Base-by-base conservation (phyloP, 768 basidiomycete species). In the Tylopilus balloui region DNA sequence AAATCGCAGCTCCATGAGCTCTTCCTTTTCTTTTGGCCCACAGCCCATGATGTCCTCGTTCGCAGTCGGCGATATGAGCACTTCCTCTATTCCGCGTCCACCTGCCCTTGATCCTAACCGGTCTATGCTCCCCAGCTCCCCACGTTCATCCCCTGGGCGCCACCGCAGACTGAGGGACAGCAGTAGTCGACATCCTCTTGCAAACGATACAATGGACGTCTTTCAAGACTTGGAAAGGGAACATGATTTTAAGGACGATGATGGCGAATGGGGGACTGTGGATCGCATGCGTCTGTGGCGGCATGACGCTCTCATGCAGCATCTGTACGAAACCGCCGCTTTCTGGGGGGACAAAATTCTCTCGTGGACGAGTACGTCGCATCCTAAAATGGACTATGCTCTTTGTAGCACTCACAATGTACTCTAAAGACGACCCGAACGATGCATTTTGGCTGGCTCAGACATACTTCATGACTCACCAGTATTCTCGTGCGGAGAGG, bases 381-480 rank as follows among this genome's bases (percentile, higher is more conserved):
- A 68, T 52, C 48, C 44, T 50, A 34, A 35, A 32, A 25, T 23
- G 21, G 13, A 28, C 21, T 42, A 53, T 52, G 44, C 42, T 47
- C 27, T 29, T n/a, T 15, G 20, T 38, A 27, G 47, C 49, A 48
- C 53, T 47, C 35, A 53, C 25, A 13, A 15, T 29, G 3, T 31
- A 23, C 20, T 41, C 23, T 39, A 23, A 59, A 95, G 95, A 85
- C 54, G 92, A 98, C 61, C 86, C 93, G 25, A 96, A 97, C 64
- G 96, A 99, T 68, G 96, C 93, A 12, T 98, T 99, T 69, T 99
- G 96, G 96, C 81, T 99, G 19, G 94, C 96, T 3, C 96, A 99
- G 67, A 92, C 89, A 0, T 92, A 93, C 68, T 99, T 98, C 67
- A 87, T 94, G 75, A 93, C 88, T 3, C 85, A 94, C 59, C 91